phyloP scores from a whole-genome alignment of 2,329 filamentous ascomycete species.

The Cercospora berteroae region DNA sequence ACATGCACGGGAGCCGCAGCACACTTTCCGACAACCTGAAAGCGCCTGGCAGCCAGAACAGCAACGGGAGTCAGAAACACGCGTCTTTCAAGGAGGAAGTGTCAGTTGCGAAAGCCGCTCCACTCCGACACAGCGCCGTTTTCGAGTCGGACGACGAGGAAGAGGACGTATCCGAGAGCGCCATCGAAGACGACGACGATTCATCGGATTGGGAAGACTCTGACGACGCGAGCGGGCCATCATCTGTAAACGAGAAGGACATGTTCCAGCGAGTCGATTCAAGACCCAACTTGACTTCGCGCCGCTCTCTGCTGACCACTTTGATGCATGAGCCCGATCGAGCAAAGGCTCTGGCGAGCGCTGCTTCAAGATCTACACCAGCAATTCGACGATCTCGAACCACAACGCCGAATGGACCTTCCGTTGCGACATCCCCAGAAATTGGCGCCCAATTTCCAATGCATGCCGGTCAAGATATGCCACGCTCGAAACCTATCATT shows the following conservation, averaged over 20 bases:
- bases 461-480: conserved; percentile 20
- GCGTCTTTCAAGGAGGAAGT: conserved; percentile 79
- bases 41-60: conserved; percentile 43
- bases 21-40: conserved; percentile 55
- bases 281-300: conserved; percentile 76
- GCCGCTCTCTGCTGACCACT: conserved; percentile 83
- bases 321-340: conserved; percentile 81
- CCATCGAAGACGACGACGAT: conserved; percentile 61
- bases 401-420: conserved; percentile 67
- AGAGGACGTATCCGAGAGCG: conserved; percentile 72
- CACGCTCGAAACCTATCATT: conserved; percentile 78
- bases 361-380: conserved; percentile 58
- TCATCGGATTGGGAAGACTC: conserved; percentile 57
- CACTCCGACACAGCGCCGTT: conserved; percentile 61
- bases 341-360: conserved; percentile 65
- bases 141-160: conserved; percentile 59
- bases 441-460: conserved; percentile 37
- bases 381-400: conserved; percentile 59
- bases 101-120: conserved; percentile 53
- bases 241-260: conserved; percentile 69
- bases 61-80: conserved; percentile 62
- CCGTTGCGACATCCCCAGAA: conserved; percentile 57
- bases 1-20: conserved; percentile 53
- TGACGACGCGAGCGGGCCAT: conserved; percentile 71
- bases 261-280: conserved; percentile 92